phyloP scores from a whole-genome alignment of 768 basidiomycete species.

The Tremella fuciformis region DNA sequence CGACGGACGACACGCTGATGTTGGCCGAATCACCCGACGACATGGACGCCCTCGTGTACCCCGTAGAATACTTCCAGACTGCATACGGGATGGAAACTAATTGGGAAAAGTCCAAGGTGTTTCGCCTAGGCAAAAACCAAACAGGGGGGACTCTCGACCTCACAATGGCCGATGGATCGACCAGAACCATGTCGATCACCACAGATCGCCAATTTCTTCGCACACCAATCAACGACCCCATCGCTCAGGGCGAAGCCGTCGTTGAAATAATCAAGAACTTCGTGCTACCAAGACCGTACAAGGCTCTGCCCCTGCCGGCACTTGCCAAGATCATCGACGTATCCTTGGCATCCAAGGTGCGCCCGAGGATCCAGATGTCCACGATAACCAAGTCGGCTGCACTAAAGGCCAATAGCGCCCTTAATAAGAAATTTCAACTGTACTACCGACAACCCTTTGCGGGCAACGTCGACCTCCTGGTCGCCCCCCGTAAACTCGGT shows the following conservation, averaged over 20 bases:
- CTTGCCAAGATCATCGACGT: neutral
- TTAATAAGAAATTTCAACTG: neutral
- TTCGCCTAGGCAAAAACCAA: constrained; percentile 2
- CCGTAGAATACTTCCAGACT: constrained; percentile 7
- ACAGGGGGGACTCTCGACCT: too few species aligned
- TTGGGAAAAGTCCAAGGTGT: constrained; percentile 12
- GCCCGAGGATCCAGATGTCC: neutral
- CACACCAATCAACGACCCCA: constrained; percentile 5
- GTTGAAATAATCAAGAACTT: neutral
- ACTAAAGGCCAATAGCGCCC: neutral
- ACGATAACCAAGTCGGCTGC: neutral
- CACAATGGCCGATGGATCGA: too few species aligned
- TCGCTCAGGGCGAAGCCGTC: neutral
- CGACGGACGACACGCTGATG: constrained; percentile 13
- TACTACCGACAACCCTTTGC: neutral
- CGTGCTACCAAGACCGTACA: neutral
- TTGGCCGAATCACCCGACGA: neutral
- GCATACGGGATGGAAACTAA: constrained; percentile 9
- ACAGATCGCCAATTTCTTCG: neutral
- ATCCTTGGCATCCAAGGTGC: neutral
- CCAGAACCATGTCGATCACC: too few species aligned
- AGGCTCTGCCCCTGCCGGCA: neutral
- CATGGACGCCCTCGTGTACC: neutral
- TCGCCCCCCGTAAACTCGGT: neutral
- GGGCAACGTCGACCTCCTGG: neutral